Base-by-base conservation (phyloP, 176 grass and related monocot genomes). In the Carex littledalei region DNA sequence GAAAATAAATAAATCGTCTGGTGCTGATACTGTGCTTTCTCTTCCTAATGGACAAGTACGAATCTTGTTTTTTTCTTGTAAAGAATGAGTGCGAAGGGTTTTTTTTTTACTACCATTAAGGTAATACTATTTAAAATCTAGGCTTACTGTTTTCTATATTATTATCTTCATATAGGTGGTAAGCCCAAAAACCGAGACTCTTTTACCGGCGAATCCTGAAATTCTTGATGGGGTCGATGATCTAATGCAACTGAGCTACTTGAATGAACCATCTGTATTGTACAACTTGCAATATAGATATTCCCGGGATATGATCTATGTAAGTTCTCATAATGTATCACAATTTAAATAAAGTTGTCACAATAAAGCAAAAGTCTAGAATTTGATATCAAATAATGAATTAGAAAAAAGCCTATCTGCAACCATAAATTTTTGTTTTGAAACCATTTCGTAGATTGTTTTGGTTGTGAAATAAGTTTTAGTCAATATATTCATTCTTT, bases 211-310 rank as follows among this genome's bases (percentile, higher is more conserved):
- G 53, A 99, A 99, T 86, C 96, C 96, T 90, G 96, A 99, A 91
- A 99, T 99, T 92, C 97, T 99, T 56, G 91, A 99, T 81, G 93
- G 97, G 50, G 93, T 95, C 39, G 93, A 95, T 57, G 91, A 99
- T 88, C 91, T 99, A 61, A 99, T 99, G 97, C 97, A 99, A 67
- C 87, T 99, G 21, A 99, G 97, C 85, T 99, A 99, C 85, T 88
- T 99, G 85, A 84, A 92, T 67, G 96, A 99, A 85, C 91, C 96
- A 67, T 95, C 96, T 16, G 96, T 99, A 34, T 79, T 99, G 76
- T 92, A 95, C 86, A 99, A 99, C 76, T 85, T 99, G 86, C 96
- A 95, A 82, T 92, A 89, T 81, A 91, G 96, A 93, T 99, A 99
- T 72, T 91, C 88, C 12, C 83, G 69, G 84, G 91, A 99, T 84